Percentiles rank a stretch among this genome's conserved stretches.
These are phyloP conservation scores for Collybia sordida DNA, from an alignment of 768 basidiomycete genomes.

Conservation along the genomic window DNA sequence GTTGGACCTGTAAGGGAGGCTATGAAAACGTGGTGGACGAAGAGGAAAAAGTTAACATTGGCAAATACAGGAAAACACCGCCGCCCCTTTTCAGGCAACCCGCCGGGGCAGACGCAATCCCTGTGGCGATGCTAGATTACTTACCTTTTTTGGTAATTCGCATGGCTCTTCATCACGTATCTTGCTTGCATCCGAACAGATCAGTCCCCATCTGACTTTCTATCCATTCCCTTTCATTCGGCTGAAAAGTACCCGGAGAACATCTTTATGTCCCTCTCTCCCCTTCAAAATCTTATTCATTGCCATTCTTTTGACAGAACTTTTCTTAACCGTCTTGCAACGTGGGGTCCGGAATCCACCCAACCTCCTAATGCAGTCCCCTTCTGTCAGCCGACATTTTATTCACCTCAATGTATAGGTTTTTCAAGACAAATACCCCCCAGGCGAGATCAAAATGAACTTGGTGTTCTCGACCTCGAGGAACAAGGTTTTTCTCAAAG, in stretches of 20 bases:
- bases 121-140: slow-evolving; percentile 27
- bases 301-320: background rate
- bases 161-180: background rate
- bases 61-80: slow-evolving; percentile 17
- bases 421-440: no score
- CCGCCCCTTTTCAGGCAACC: slow-evolving; percentile 16
- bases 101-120: slow-evolving; percentile 20
- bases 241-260: slow-evolving; percentile 1
- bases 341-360: background rate
- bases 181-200: slow-evolving; percentile 10
- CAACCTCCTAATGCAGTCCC: background rate
- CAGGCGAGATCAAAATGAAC: no score
- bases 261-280: background rate
- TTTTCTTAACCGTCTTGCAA: background rate
- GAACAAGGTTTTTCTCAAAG: no score
- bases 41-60: slow-evolving; percentile 11
- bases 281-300: background rate
- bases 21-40: slow-evolving; percentile 22
- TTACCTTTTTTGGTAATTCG: slow-evolving; percentile 1
- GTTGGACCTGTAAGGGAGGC: slow-evolving; percentile 19
- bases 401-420: no score
- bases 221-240: background rate
- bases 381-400: no score
- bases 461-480: no score
- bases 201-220: slow-evolving; percentile 4